Evolutionary conservation across 495 filamentous ascomycete genomes (phyloP).

Genomic region (Lophium mytilinum): DNA sequence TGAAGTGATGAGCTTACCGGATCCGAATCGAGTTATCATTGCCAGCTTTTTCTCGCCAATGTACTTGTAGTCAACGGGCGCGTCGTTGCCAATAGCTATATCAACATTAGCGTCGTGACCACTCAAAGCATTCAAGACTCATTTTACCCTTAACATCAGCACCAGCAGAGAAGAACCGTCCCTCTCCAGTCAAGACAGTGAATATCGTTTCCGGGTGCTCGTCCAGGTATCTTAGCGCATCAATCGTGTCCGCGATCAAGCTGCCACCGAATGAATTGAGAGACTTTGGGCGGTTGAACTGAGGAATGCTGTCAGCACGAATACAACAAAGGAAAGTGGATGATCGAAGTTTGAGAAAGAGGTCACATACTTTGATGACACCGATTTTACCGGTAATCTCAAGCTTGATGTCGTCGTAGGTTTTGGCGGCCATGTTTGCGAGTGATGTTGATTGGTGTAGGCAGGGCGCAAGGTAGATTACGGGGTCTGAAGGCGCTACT

Average conservation of each 20-base stretch:
- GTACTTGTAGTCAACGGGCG: constrained; percentile 15
- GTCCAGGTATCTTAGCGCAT: constrained; percentile 25
- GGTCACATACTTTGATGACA: constrained; percentile 24
- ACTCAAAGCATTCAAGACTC: background rate
- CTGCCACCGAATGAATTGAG: constrained; percentile 32
- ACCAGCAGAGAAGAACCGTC: constrained; percentile 31
- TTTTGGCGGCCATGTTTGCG: constrained; percentile 6
- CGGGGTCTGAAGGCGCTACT: too few species aligned
- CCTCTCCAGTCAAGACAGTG: constrained; percentile 30
- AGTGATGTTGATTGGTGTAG: too few species aligned
- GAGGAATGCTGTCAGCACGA: background rate
- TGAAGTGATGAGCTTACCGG: constrained; percentile 6
- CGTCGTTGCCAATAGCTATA: background rate
- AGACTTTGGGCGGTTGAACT: constrained; percentile 33
- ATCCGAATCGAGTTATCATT: constrained; percentile 13
- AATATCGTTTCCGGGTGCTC: constrained; percentile 30
- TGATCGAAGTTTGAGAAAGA: background rate
- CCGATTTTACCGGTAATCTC: constrained; percentile 30
- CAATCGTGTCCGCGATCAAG: constrained; percentile 27
- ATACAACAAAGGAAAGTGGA: background rate
- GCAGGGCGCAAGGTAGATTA: too few species aligned
- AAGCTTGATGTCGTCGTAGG: constrained; percentile 30
- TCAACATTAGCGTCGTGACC: background rate
- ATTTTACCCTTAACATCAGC: constrained; percentile 27
- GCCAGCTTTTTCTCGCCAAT: constrained; percentile 26